phyloP scores from a whole-genome alignment of 306 rosid genomes.

The Delonix regia region DNA sequence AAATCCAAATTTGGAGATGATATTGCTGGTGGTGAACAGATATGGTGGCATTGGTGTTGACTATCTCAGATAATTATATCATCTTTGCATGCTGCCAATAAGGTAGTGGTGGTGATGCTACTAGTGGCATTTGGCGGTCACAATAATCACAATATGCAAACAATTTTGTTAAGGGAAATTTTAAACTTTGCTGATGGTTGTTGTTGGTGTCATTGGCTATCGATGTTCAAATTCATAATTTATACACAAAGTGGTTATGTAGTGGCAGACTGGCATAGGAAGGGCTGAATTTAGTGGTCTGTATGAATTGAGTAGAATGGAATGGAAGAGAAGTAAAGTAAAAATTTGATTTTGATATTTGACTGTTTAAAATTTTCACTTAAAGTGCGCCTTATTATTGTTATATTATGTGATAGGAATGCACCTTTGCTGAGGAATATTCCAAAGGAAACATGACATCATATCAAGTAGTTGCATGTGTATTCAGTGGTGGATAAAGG shows the following conservation, averaged over 20 bases:
- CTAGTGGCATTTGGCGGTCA: neutral
- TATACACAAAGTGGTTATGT: neutral
- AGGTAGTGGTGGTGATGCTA: neutral
- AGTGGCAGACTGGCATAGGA: neutral
- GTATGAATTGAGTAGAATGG: no score
- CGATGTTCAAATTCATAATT: neutral
- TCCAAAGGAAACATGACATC: conserved; percentile 45
- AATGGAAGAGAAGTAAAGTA: no score
- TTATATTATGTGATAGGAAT: conserved; percentile 37
- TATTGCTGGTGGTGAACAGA: neutral
- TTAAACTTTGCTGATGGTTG: neutral
- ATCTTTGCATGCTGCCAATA: neutral
- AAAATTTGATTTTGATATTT: neutral
- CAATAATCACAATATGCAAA: neutral
- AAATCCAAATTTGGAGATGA: neutral
- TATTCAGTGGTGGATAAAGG: conserved; percentile 56
- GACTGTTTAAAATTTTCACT: neutral
- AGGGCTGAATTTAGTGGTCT: neutral
- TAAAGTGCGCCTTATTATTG: neutral
- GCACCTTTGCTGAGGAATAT: conserved; percentile 29
- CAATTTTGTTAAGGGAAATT: neutral
- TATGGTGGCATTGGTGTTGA: neutral
- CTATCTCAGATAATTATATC: neutral
- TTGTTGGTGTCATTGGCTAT: neutral
- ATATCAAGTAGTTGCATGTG: conserved; percentile 47